Percentiles rank a stretch among this genome's conserved stretches.
These are phyloP conservation scores for Tetrahymena elliotti DNA, from an alignment of 73 alveolate species.

Conservation along the genomic window DNA sequence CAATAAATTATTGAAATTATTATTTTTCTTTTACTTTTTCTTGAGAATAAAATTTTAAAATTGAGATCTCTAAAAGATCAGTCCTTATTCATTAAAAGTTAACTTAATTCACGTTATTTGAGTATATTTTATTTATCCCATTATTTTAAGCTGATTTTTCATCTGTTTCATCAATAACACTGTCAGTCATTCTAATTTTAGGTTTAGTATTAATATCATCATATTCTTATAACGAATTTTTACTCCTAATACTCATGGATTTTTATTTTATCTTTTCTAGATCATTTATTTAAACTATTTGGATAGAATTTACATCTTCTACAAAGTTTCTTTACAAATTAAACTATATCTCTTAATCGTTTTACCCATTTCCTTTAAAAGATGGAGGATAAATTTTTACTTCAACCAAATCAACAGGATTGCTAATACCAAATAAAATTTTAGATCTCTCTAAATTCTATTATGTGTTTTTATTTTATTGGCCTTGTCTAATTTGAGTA, in stretches of 20 bases:
- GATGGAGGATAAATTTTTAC: background rate
- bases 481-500: background rate
- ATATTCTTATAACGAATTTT: background rate
- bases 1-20: no score
- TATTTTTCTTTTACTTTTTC: background rate
- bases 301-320: background rate
- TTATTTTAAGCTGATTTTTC: background rate
- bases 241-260: background rate
- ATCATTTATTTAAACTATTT: background rate
- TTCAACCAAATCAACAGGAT: background rate
- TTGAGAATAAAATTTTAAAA: no score
- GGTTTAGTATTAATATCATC: background rate
- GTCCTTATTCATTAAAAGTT: background rate
- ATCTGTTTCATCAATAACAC: background rate
- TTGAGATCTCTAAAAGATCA: background rate
- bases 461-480: background rate
- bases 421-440: background rate
- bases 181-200: background rate
- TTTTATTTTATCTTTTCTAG: background rate
- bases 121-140: background rate
- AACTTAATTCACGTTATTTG: background rate
- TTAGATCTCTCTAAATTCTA: background rate
- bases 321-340: background rate
- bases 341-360: background rate
- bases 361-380: background rate